Evolutionary conservation across 78 protist genomes (phyloP).

Genomic region (Dictyostelium capitatum): DNA sequence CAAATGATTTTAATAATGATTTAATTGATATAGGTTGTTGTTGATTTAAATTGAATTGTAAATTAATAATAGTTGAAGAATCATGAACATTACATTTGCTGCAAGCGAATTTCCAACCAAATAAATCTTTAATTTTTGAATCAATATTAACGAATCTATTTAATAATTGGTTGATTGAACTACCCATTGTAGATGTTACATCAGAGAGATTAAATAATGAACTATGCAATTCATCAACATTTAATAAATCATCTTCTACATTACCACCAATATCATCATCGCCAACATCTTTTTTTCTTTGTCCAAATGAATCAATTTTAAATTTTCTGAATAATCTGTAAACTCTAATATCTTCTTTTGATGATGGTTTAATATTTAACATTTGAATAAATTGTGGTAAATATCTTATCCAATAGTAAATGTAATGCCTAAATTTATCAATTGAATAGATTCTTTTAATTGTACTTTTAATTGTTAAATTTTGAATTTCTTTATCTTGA

Average conservation of each 20-base stretch:
- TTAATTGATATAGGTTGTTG: neutral
- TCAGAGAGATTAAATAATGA: too few relatives aligned
- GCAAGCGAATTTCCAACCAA: neutral
- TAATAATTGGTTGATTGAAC: neutral
- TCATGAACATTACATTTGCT: neutral
- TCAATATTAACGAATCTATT: neutral
- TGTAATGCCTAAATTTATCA: neutral
- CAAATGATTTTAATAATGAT: neutral
- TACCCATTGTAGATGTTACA: neutral
- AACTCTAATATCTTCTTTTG: neutral
- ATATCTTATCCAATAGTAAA: conserved; percentile 11
- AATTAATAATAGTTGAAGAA: neutral
- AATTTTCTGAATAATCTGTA: neutral
- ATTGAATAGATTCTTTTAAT: neutral
- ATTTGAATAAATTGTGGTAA: neutral
- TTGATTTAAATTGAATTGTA: too few relatives aligned
- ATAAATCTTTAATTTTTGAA: neutral
- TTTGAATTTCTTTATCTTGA: neutral
- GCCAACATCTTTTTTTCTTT: neutral
- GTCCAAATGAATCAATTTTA: neutral
- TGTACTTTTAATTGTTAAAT: neutral
- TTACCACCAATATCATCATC: too few relatives aligned
- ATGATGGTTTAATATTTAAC: neutral
- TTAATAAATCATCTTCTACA: too few relatives aligned
- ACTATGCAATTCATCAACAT: too few relatives aligned